Conservation (phyloP, 495 filamentous ascomycete genomes). For the Trichoderma orchidacearum region DNA sequence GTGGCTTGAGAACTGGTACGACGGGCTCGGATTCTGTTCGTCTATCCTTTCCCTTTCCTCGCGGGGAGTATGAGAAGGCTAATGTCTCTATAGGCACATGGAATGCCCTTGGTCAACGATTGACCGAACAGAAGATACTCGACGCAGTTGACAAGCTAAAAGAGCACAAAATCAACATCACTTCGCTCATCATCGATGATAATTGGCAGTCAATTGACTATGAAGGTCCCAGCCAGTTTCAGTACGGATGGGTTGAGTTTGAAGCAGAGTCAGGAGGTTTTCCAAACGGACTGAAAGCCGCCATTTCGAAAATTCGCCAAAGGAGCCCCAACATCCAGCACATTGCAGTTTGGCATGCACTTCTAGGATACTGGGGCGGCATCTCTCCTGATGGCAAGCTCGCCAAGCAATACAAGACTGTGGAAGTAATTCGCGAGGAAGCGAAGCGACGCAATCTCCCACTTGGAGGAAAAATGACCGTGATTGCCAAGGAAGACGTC, state of each 20-base stretch:
- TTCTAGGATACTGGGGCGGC: slow-evolving; percentile 94
- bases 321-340: slow-evolving; percentile 63
- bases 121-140: slow-evolving; percentile 70
- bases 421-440: slow-evolving; percentile 41
- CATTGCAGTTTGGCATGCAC: slow-evolving; percentile 88
- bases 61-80: not conserved
- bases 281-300: slow-evolving; percentile 60
- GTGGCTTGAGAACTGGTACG: slow-evolving; percentile 82
- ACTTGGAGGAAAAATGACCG: slow-evolving; percentile 50
- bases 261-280: slow-evolving; percentile 76
- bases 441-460: slow-evolving; percentile 35
- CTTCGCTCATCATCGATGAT: slow-evolving; percentile 84
- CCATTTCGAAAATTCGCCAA: slow-evolving; percentile 51
- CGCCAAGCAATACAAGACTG: slow-evolving; percentile 63
- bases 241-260: slow-evolving; percentile 52
- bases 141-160: slow-evolving; percentile 58
- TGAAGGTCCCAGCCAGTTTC: slow-evolving; percentile 26
- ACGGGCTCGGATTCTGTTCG: slow-evolving; percentile 58
- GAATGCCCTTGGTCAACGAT: slow-evolving; percentile 75
- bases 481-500: slow-evolving; percentile 60
- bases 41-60: not conserved
- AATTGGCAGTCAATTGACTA: slow-evolving; percentile 80
- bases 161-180: slow-evolving; percentile 58
- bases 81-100: slow-evolving; percentile 51
- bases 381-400: slow-evolving; percentile 60